Percentiles rank a stretch among this genome's conserved stretches.
phyloP scores from a whole-genome alignment of 257 asterid species.

The Paulownia fortunei region DNA sequence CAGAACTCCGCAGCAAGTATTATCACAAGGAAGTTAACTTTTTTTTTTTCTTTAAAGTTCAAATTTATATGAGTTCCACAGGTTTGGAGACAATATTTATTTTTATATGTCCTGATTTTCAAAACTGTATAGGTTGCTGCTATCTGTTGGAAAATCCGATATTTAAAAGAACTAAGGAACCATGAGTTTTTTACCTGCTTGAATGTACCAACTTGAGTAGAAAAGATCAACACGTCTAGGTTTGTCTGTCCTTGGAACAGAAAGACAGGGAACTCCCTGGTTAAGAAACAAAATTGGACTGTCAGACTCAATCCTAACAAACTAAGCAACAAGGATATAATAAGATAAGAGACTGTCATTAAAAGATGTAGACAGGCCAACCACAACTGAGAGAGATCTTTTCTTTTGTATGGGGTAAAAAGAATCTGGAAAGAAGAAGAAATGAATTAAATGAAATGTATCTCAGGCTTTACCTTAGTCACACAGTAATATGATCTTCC shows the following conservation, averaged over 20 bases:
- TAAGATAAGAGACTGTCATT: not conserved
- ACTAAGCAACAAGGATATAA: not conserved
- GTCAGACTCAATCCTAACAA: conserved; percentile 23
- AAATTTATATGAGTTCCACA: no score
- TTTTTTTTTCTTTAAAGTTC: not conserved
- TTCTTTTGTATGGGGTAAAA: not conserved
- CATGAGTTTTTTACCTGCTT: conserved; percentile 61
- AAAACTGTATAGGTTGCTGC: no score
- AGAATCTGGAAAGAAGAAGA: not conserved
- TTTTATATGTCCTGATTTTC: no score
- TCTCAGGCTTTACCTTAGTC: conserved; percentile 60
- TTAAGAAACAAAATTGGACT: conserved; percentile 6
- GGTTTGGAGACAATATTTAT: no score
- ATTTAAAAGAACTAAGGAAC: not conserved
- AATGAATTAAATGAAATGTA: not conserved
- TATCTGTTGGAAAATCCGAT: no score
- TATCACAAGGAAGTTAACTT: not conserved
- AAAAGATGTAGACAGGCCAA: not conserved
- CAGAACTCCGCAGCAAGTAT: not conserved
- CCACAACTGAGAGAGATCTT: not conserved
- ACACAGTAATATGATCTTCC: conserved; percentile 86
- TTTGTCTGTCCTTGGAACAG: conserved; percentile 72
- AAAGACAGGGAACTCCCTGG: conserved; percentile 78
- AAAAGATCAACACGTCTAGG: conserved; percentile 88
- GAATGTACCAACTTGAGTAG: conserved; percentile 93